Percentiles rank a stretch among this genome's conserved stretches.
These are phyloP conservation scores for sweet orange (Citrus sinensis) DNA, from an alignment of 345 rosid genomes.

Conservation along the genomic window DVS_A1.0 CM039163.1:45921001-45921500, in stretches of 20 bases:
- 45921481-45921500: conserved; percentile 42
- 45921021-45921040: not conserved
- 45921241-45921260: not conserved
- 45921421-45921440: not conserved
- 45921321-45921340: not conserved
- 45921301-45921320: not conserved
- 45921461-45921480: not conserved
- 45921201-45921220: conserved; percentile 92
- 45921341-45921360: not conserved
- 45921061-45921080: not conserved
- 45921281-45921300: not conserved
- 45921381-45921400: not conserved
- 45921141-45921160: conserved; percentile 73
- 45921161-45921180: conserved; percentile 93
- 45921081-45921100: conserved; percentile 21
- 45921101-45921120: conserved; percentile 98
- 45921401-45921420: not conserved
- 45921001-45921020: not conserved
- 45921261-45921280: not conserved
- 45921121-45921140: conserved; percentile 98
- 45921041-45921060: not conserved
- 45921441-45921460: not conserved
- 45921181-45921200: conserved; percentile 54
- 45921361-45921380: not conserved
- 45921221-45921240: conserved; percentile 71